Conservation (phyloP, 495 filamentous ascomycete species). For the Echria macrotheca region DNA sequence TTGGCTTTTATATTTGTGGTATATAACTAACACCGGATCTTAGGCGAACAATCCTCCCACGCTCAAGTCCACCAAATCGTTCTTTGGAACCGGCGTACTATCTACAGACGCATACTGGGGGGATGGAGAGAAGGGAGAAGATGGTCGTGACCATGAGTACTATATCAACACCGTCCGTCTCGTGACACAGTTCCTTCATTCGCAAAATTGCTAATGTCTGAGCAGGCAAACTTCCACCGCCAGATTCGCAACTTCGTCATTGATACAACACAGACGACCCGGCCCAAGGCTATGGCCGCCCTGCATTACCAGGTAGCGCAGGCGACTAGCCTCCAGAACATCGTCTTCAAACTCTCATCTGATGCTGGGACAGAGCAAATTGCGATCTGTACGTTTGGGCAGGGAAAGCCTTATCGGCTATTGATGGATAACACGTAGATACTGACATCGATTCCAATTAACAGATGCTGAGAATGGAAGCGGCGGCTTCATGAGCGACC, state of each 20-base stretch:
- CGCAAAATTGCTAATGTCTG: slow-evolving; percentile 87
- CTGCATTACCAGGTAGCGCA: slow-evolving; percentile 97
- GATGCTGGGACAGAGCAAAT: not conserved
- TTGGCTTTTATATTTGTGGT: not conserved
- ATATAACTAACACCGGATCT: not conserved
- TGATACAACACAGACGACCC: slow-evolving; percentile 72
- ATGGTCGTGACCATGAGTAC: slow-evolving; percentile 26
- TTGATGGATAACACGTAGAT: too few relatives aligned
- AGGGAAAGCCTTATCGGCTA: too few relatives aligned
- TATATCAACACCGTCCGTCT: slow-evolving; percentile 45
- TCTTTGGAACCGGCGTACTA: slow-evolving; percentile 75
- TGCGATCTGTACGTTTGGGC: not conserved
- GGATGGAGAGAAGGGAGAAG: slow-evolving; percentile 22
- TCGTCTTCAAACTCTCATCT: slow-evolving; percentile 42
- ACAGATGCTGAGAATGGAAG: slow-evolving; percentile 73
- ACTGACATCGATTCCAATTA: too few relatives aligned
- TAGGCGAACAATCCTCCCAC: slow-evolving; percentile 50
- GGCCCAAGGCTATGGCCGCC: slow-evolving; percentile 60
- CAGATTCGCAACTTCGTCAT: slow-evolving; percentile 88
- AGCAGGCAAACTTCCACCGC: slow-evolving; percentile 69
- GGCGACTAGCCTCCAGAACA: slow-evolving; percentile 82
- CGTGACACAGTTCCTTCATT: slow-evolving; percentile 80
- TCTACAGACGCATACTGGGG: slow-evolving; percentile 72
- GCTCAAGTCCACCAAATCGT: slow-evolving; percentile 62
- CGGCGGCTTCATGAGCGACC: slow-evolving; percentile 65